Percentiles rank a stretch among this genome's conserved stretches.
These are phyloP conservation scores for Rhypophila decipiens DNA, from an alignment of 495 filamentous ascomycete genomes.

Conservation along the genomic window DNA sequence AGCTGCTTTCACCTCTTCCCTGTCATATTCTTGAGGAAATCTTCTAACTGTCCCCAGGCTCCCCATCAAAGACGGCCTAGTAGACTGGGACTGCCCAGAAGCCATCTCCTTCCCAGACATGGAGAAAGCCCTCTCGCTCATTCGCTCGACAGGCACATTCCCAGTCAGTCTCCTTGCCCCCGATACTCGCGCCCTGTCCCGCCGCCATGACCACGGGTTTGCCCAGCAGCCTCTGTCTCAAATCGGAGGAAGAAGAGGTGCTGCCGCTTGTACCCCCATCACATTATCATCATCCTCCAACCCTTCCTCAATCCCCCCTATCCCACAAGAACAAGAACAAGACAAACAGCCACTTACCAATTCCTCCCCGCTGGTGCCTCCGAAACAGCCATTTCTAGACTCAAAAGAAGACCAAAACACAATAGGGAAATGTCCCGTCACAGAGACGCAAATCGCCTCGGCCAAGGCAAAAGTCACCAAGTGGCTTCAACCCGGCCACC, in stretches of 20 bases:
- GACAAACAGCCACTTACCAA: no score
- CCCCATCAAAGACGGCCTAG: constrained; percentile 47
- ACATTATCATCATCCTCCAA: background rate
- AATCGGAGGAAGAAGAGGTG: background rate
- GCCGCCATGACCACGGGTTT: constrained; percentile 17
- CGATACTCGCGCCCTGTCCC: constrained; percentile 7
- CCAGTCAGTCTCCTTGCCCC: constrained; percentile 37
- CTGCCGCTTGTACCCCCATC: background rate
- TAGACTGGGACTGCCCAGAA: constrained; percentile 83
- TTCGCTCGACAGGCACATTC: constrained; percentile 57
- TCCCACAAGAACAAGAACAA: no score
- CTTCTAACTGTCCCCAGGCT: constrained; percentile 32
- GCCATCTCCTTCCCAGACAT: constrained; percentile 65
- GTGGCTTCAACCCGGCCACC: constrained; percentile 32
- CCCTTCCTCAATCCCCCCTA: constrained; percentile 8
- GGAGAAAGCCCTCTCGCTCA: constrained; percentile 51
- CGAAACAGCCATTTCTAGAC: constrained; percentile 44
- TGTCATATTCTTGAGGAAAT: background rate
- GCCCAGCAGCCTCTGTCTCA: background rate
- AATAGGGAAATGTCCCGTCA: constrained; percentile 42
- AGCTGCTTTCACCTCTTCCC: constrained; percentile 9
- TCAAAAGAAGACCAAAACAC: constrained; percentile 76
- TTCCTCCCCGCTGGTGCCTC: background rate
- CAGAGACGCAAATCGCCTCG: constrained; percentile 29
- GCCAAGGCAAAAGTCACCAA: constrained; percentile 31